These are phyloP conservation scores for Aspergillus coremiiformis DNA, from an alignment of 495 filamentous ascomycete genomes.

Conservation along the genomic window DNA sequence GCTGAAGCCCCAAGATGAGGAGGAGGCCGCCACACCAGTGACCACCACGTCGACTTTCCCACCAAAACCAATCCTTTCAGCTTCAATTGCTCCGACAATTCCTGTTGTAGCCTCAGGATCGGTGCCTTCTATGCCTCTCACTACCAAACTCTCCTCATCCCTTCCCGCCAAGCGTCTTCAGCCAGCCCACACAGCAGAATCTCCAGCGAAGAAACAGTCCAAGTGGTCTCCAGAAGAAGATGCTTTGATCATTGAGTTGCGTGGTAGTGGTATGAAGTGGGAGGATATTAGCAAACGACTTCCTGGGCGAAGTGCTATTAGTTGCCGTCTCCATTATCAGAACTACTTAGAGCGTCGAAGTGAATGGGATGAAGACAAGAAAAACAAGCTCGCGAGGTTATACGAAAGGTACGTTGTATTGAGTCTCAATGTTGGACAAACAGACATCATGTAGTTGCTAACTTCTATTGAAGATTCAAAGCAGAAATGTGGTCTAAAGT, in stretches of 20 bases:
- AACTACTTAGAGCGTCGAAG: conserved; percentile 88
- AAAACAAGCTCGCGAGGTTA: conserved; percentile 87
- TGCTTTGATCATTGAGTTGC: conserved; percentile 77
- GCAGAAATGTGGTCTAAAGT: conserved; percentile 95
- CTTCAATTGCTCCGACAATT: conserved; percentile 28
- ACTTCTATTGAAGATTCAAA: conserved; percentile 63
- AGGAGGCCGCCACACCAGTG: conserved; percentile 52
- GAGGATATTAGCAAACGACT: conserved; percentile 90
- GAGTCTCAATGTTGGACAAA: neutral
- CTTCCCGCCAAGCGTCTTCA: conserved; percentile 45
- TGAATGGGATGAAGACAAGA: conserved; percentile 95
- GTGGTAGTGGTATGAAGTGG: conserved; percentile 92
- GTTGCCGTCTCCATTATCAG: conserved; percentile 91
- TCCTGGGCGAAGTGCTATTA: conserved; percentile 85
- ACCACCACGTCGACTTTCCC: conserved; percentile 44
- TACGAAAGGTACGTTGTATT: conserved; percentile 75
- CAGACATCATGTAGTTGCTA: neutral
- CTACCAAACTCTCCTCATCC: conserved; percentile 27
- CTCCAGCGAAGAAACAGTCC: conserved; percentile 86
- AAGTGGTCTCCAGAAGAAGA: conserved; percentile 96
- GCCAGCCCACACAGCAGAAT: conserved; percentile 49
- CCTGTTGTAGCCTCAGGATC: conserved; percentile 29
- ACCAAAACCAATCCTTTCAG: conserved; percentile 43
- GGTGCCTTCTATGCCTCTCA: conserved; percentile 23
- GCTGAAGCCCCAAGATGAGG: conserved; percentile 72